Evolutionary conservation across 768 basidiomycete species (phyloP).

Genomic region (Leccinellum albellum): DNA sequence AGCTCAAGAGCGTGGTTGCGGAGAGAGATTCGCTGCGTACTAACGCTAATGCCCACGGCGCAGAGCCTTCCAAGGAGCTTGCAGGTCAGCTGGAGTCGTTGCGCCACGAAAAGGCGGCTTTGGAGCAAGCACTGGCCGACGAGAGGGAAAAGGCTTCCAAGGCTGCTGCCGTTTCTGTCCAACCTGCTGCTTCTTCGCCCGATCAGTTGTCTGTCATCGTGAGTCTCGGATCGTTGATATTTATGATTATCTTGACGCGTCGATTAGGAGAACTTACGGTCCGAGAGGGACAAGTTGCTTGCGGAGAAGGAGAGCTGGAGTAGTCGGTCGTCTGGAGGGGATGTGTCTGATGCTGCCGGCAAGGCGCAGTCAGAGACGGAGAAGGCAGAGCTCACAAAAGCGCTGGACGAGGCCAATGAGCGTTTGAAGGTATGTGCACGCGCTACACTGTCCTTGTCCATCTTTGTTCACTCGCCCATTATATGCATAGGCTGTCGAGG

Average conservation of each 20-base stretch:
- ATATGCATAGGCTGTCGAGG: constrained; percentile 35
- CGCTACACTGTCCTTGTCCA: background rate
- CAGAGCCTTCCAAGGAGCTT: constrained; percentile 29
- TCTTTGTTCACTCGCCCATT: constrained; percentile 1
- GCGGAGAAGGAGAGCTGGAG: constrained; percentile 50
- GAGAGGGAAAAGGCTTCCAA: constrained; percentile 37
- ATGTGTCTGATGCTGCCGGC: constrained; percentile 30
- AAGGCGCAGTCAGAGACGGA: constrained; percentile 53
- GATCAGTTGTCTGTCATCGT: constrained; percentile 34
- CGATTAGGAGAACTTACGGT: constrained; percentile 46
- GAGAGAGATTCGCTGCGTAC: constrained; percentile 30
- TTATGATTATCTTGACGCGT: background rate
- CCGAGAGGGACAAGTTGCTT: constrained; percentile 60
- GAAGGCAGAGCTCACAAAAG: constrained; percentile 53
- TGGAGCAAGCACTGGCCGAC: constrained; percentile 38
- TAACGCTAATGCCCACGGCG: constrained; percentile 5
- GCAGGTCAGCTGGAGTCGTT: constrained; percentile 34
- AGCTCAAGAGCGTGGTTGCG: constrained; percentile 26
- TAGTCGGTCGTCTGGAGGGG: constrained; percentile 19
- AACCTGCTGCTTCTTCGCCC: background rate
- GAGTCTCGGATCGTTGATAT: constrained; percentile 5
- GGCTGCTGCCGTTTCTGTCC: constrained; percentile 1
- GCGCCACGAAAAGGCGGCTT: constrained; percentile 34
- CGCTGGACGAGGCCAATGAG: constrained; percentile 56
- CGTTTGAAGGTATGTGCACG: constrained; percentile 49